Evolutionary conservation across 2,329 filamentous ascomycete species (phyloP).

Genomic region (Aspergillus proliferans): DNA sequence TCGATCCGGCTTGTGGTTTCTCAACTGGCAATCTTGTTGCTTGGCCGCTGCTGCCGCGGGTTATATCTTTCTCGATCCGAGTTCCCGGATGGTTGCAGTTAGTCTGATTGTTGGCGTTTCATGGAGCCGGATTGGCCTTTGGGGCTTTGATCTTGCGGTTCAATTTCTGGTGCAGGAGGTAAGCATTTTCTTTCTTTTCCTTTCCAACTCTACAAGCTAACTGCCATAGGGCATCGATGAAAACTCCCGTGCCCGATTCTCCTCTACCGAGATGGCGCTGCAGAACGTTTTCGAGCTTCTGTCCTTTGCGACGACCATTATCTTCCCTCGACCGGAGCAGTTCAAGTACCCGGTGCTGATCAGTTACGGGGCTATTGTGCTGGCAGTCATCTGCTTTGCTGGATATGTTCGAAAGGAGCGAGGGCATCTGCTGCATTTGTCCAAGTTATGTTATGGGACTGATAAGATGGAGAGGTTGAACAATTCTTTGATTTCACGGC

Average conservation of each 20-base stretch:
- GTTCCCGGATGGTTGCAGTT: slow-evolving; percentile 36
- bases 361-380: slow-evolving; percentile 39
- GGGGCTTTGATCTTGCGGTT: slow-evolving; percentile 56
- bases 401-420: slow-evolving; percentile 52
- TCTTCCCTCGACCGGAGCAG: slow-evolving; percentile 56
- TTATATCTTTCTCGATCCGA: slow-evolving; percentile 33
- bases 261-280: slow-evolving; percentile 59
- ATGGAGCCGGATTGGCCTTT: slow-evolving; percentile 55
- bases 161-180: slow-evolving; percentile 59
- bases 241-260: slow-evolving; percentile 60
- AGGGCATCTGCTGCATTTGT: slow-evolving; percentile 54
- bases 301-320: slow-evolving; percentile 59
- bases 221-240: slow-evolving; percentile 46
- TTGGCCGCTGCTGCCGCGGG: slow-evolving; percentile 41
- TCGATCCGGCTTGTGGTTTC: slow-evolving; percentile 64
- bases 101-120: slow-evolving; percentile 48
- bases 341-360: slow-evolving; percentile 60
- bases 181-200: slow-evolving; percentile 2
- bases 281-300: slow-evolving; percentile 67
- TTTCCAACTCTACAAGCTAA: not conserved
- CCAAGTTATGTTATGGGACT: slow-evolving; percentile 10
- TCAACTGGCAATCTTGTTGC: slow-evolving; percentile 61
- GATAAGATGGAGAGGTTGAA: slow-evolving; percentile 4
- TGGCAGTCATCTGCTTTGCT: slow-evolving; percentile 42
- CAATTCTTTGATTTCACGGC: no score